Evolutionary conservation across 345 rosid genomes (phyloP).

Genomic region (Anacardium occidentale): DNA sequence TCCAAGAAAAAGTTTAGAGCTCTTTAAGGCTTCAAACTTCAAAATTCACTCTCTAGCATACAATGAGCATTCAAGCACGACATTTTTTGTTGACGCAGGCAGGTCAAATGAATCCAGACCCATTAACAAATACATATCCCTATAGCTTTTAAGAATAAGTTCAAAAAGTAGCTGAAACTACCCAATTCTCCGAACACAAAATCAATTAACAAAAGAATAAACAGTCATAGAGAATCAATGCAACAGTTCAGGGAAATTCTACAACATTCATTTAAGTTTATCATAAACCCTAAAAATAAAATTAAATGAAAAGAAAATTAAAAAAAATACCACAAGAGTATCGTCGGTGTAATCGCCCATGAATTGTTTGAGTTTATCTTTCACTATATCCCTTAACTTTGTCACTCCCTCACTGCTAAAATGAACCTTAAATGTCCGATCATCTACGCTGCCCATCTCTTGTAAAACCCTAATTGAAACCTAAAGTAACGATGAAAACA

Average conservation of each 20-base stretch:
- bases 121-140: not conserved
- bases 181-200: not conserved
- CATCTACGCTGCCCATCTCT: slow-evolving; percentile 72
- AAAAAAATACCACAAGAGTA: slow-evolving; percentile 70
- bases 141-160: not conserved
- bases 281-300: not conserved
- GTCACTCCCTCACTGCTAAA: slow-evolving; percentile 77
- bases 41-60: not conserved
- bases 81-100: too few relatives aligned
- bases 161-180: not conserved
- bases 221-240: not conserved
- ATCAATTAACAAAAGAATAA: not conserved
- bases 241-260: slow-evolving; percentile 6
- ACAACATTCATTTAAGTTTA: not conserved
- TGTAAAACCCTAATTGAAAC: slow-evolving; percentile 28
- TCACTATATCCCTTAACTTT: slow-evolving; percentile 64
- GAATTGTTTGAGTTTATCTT: slow-evolving; percentile 81
- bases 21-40: not conserved
- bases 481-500: not conserved
- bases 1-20: not conserved
- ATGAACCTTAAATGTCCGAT: slow-evolving; percentile 64
- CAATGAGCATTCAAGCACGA: not conserved
- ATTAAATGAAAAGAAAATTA: not conserved
- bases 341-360: slow-evolving; percentile 99
- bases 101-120: too few relatives aligned